Percentiles rank a stretch among this genome's conserved stretches.
Evolutionary conservation across 345 rosid genomes (phyloP).

Genomic region (Boechera divaricarpa): DNA sequence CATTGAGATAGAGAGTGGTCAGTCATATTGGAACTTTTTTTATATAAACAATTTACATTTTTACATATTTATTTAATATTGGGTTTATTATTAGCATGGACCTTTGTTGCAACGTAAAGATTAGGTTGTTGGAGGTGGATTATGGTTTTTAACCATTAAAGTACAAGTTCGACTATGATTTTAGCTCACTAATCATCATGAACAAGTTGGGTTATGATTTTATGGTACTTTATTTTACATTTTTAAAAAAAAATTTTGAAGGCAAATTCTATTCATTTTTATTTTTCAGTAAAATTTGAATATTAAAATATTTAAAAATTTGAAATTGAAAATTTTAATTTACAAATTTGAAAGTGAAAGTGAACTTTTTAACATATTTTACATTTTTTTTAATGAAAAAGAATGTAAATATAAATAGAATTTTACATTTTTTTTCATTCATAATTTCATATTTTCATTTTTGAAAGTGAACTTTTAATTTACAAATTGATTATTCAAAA

Average conservation of each 20-base stretch:
- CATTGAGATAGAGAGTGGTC: conserved; percentile 41
- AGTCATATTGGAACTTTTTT: neutral
- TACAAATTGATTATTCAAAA: neutral
- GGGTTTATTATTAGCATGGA: neutral
- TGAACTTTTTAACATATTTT: too few relatives aligned
- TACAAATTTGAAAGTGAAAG: too few relatives aligned
- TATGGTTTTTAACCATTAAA: neutral
- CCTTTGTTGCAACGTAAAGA: conserved; percentile 38
- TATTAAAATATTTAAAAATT: too few relatives aligned
- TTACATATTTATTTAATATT: neutral
- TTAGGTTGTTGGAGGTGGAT: conserved; percentile 10
- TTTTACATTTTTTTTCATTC: too few relatives aligned
- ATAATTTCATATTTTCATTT: neutral
- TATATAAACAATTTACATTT: neutral
- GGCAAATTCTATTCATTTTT: too few relatives aligned
- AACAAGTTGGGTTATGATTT: neutral
- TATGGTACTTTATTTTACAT: neutral
- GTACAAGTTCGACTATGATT: conserved; percentile 13
- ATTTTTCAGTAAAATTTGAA: too few relatives aligned
- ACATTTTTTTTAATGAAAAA: too few relatives aligned
- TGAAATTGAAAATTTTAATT: too few relatives aligned
- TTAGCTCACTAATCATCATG: conserved; percentile 18
- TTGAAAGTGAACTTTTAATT: neutral
- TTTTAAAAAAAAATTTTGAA: too few relatives aligned
- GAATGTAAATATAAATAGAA: too few relatives aligned